Evolutionary conservation across 2,329 filamentous ascomycete species (phyloP), one percentile per base, ranked within the genome.

Genomic region (Teratosphaeria viscida): DNA sequence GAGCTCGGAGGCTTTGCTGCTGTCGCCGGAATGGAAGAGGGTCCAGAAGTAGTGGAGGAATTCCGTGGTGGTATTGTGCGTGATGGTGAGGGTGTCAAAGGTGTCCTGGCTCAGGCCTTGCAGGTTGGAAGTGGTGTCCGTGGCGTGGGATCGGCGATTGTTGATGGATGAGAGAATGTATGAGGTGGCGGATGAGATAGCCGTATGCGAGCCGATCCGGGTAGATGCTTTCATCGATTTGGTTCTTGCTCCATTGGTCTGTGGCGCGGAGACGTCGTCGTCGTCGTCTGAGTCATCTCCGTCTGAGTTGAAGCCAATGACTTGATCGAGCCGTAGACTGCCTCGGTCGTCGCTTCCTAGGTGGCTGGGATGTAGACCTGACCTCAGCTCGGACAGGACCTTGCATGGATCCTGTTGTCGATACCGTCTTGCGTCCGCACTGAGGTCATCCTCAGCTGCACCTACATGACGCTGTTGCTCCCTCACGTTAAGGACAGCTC

Each of bases 41-140:
- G 84, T 82, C 92, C 92, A 99, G 77, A 99, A 99, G 73, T 97
- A 95, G 67, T 92, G 89, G n/a, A 99, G 78, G 69, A 97, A 99
- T 70, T 99, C 94, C 43, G 89, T 87, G 0, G 90, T 95, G 0
- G 94, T 99, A 57, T 92, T 92, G 72, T 97, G 91, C 0, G 92
- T 96, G 59, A 88, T 79, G 12, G 78, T 80, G n/a, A 89, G 70
- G 19, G 81, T 81, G 64, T 88, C 85, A 64, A 84, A 85, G 1
- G 85, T 76, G 2, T 73, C 57, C 58, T 74, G 70, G 12, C 72
- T 72, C 0, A 80, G 70, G 19, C 72, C 73, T 26, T 65, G 61
- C n/a, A 69, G 57, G 68, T 65, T 52, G 69, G 63, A 60, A 54
- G 63, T 56, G 61, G 64, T 66, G 16, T 62, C 32, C 14, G 70